Evolutionary conservation across 768 basidiomycete genomes (phyloP), one percentile per base, ranked within the genome.

Genomic region (Amanita exitialis): DNA sequence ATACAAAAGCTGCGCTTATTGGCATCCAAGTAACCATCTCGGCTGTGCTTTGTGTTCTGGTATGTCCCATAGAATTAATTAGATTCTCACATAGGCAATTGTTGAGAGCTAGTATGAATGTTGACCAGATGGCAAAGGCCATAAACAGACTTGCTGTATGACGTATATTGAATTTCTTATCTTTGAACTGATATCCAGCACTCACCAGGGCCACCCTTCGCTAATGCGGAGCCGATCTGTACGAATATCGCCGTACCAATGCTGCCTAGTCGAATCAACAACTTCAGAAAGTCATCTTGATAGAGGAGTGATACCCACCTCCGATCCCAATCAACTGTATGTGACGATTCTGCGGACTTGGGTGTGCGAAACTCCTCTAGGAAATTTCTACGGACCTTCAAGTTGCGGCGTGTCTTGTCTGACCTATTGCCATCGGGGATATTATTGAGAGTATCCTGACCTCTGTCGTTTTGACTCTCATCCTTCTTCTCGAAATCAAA

Each of bases 21-120:
- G 87, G 87, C 4, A 86, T 85, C 68, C 79, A 82, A n/a, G 82
- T 78, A 27, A 86, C 84, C 86, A 89, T 88, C 64, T 90, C 87
- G 34, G 83, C 87, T 77, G 55, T 16, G 27, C 48, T 69, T 59
- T 21, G 62, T 60, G 58, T 41, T 45, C 34, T 28, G 20, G 34
- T 36, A 42, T 35, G n/a, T 34, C 45, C 28, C 13, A n/a, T 30
- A 15, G 23, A 44, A 23, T 32, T 30, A 10, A 27, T 15, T 25
- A 16, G 16, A 20, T 25, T 41, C n/a, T 12, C 53, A 73, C 69
- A 61, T 2, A 70, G 62, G 49, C 76, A 78, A 46, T 73, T 74
- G 54, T 71, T 78, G 45, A 77, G 61, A 0, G 75, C 74, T 36
- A 77, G 49, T 21, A 78, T 70, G 46, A 78, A 70, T 1, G 72